phyloP scores from a whole-genome alignment of 768 basidiomycete genomes.

The Piloderma croceum region DNA sequence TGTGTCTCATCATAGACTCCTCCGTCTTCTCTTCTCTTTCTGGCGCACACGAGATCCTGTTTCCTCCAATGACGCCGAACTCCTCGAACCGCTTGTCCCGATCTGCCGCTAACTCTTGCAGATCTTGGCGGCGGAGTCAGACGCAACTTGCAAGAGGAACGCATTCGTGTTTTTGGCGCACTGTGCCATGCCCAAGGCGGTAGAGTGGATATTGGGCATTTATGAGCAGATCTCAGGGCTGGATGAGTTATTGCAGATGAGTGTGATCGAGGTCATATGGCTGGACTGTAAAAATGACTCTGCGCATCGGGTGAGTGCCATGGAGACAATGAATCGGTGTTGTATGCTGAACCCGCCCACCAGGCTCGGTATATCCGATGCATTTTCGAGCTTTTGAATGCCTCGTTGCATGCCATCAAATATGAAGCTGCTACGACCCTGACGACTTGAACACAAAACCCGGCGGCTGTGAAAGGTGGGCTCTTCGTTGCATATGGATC shows the following conservation, averaged over 20 bases:
- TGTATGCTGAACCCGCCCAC: slow-evolving; percentile 5
- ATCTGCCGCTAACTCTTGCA: slow-evolving; percentile 91
- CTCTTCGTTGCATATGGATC: too few relatives aligned
- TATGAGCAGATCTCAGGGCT: slow-evolving; percentile 77
- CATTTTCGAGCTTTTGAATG: slow-evolving; percentile 91
- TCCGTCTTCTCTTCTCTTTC: too few relatives aligned
- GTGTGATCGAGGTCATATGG: slow-evolving; percentile 88
- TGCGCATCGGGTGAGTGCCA: slow-evolving; percentile 61
- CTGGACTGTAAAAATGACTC: slow-evolving; percentile 85
- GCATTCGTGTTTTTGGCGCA: slow-evolving; percentile 92
- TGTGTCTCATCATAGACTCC: too few relatives aligned
- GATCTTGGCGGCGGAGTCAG: slow-evolving; percentile 93
- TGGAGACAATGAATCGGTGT: background rate
- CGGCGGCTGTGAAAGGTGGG: slow-evolving; percentile 90
- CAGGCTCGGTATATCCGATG: slow-evolving; percentile 88
- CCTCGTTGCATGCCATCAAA: slow-evolving; percentile 88
- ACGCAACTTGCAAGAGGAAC: slow-evolving; percentile 94
- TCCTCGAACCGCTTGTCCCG: slow-evolving; percentile 93
- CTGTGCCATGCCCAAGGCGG: slow-evolving; percentile 83
- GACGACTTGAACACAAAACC: slow-evolving; percentile 90
- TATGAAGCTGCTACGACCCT: slow-evolving; percentile 96
- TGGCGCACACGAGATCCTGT: too few relatives aligned
- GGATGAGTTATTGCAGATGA: slow-evolving; percentile 94
- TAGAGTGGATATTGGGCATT: slow-evolving; percentile 82
- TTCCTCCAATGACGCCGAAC: slow-evolving; percentile 81